Evolutionary conservation across 345 rosid species (phyloP).

Genomic region (Euphorbia pulcherrima): DNA sequence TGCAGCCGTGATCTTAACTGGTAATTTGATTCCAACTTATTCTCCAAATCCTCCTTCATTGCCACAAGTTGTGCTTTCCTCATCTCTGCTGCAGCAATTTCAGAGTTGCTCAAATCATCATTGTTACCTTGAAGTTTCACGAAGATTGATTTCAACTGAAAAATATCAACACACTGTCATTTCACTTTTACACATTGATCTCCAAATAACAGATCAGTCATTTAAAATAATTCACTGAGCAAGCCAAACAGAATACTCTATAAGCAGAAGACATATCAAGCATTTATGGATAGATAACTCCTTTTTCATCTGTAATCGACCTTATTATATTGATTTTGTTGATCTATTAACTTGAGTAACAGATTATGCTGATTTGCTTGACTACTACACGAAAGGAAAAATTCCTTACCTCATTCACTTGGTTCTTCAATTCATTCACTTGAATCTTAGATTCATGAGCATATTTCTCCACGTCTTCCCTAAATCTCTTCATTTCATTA

Average conservation of each 20-base stretch:
- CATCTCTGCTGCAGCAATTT: conserved; percentile 41
- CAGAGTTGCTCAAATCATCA: conserved; percentile 26
- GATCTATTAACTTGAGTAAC: background rate
- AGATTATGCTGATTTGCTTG: background rate
- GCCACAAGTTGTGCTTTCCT: conserved; percentile 32
- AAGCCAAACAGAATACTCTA: background rate
- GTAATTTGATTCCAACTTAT: conserved; percentile 26
- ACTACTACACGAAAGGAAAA: background rate
- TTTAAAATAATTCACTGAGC: background rate
- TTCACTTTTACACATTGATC: background rate
- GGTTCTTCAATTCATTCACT: conserved; percentile 37
- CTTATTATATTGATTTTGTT: background rate
- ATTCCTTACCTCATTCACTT: conserved; percentile 33
- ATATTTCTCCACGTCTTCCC: conserved; percentile 33
- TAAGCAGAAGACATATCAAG: background rate
- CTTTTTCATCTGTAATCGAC: background rate
- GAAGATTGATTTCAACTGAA: conserved; percentile 32
- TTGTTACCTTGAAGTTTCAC: conserved; percentile 36
- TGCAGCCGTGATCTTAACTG: conserved; percentile 33
- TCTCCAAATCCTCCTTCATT: conserved; percentile 29
- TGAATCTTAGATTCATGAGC: conserved; percentile 29
- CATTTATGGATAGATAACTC: background rate
- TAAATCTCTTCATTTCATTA: conserved; percentile 51
- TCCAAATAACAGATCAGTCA: too few species aligned
- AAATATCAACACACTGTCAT: background rate